Conservation (phyloP, 306 rosid genomes). For the Ceratonia siliqua region DNA sequence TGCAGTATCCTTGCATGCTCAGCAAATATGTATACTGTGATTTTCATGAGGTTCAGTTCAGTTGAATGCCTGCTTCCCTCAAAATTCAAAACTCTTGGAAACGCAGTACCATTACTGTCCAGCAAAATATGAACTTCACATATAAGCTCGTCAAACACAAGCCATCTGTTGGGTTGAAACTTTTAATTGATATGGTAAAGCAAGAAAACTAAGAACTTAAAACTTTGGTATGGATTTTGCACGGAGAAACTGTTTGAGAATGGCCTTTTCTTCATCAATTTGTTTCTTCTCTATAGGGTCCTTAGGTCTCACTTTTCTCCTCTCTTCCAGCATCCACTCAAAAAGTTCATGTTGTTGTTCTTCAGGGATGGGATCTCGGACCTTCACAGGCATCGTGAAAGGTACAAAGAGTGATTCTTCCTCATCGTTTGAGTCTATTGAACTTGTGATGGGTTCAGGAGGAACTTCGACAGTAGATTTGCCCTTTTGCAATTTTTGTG, state of each 20-base stretch:
- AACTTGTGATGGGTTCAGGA: conserved; percentile 37
- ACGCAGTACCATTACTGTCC: conserved; percentile 20
- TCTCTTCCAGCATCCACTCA: conserved; percentile 67
- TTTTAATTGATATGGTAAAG: conserved; percentile 15
- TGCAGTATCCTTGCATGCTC: conserved; percentile 9
- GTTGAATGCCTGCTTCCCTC: conserved; percentile 3
- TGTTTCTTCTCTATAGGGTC: conserved; percentile 53
- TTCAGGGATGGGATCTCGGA: conserved; percentile 47
- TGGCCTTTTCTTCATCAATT: conserved; percentile 59
- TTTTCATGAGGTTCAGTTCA: conserved; percentile 15
- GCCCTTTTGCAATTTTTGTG: conserved; percentile 36
- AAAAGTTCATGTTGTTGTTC: conserved; percentile 57
- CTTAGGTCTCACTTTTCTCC: conserved; percentile 54
- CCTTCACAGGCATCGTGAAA: conserved; percentile 32
- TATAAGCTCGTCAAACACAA: conserved; percentile 18
- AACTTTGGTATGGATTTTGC: conserved; percentile 50
- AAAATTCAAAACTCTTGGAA: conserved; percentile 22
- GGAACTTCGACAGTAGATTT: conserved; percentile 50
- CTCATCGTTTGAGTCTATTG: conserved; percentile 41
- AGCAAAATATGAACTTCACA: conserved; percentile 29
- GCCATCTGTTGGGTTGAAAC: conserved; percentile 24
- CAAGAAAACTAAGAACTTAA: conserved; percentile 30
- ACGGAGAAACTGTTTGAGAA: conserved; percentile 56
- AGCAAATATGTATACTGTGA: conserved; percentile 12
- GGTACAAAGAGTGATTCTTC: conserved; percentile 35